These are phyloP conservation scores for Penicillium concentricum DNA, from an alignment of 2,329 filamentous ascomycete species.

Conservation along the genomic window DNA sequence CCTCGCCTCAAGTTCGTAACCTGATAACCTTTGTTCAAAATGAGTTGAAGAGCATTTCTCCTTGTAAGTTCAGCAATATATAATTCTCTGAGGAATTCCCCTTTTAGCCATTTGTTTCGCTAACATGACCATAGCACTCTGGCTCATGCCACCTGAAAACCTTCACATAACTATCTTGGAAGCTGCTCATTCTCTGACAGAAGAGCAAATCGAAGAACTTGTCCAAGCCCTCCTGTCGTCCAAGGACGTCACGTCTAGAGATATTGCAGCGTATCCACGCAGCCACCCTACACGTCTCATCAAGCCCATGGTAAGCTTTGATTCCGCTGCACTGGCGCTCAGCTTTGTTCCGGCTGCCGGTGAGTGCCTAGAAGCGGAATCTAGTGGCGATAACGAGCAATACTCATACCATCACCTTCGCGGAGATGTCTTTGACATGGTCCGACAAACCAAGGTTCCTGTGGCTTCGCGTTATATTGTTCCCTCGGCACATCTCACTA, in stretches of 20 bases:
- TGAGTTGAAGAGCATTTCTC: conserved; percentile 61
- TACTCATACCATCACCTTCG: conserved; percentile 91
- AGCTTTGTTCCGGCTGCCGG: conserved; percentile 78
- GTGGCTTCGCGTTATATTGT: conserved; percentile 82
- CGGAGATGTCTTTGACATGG: conserved; percentile 68
- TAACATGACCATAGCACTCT: conserved; percentile 57
- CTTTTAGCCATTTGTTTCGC: no score
- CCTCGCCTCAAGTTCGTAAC: conserved; percentile 64
- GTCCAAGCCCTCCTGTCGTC: conserved; percentile 51
- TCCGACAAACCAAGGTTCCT: conserved; percentile 59
- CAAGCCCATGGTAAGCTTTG: conserved; percentile 78
- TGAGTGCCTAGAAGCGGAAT: conserved; percentile 48
- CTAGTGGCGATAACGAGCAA: conserved; percentile 52
- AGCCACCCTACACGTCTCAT: conserved; percentile 70
- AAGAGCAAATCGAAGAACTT: conserved; percentile 64
- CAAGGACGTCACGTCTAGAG: conserved; percentile 6
- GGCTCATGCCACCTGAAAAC: conserved; percentile 77
- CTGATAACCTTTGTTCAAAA: conserved; percentile 68
- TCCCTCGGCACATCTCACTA: conserved; percentile 82
- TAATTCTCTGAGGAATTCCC: neutral
- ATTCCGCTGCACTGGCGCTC: conserved; percentile 77
- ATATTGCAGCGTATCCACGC: conserved; percentile 65
- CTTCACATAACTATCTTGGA: conserved; percentile 84
- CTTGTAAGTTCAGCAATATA: conserved; percentile 56
- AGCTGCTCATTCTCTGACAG: conserved; percentile 74